Percentiles rank a stretch among this genome's conserved stretches.
phyloP scores from a whole-genome alignment of 2,329 filamentous ascomycete species.

The Madurella mycetomatis region DNA sequence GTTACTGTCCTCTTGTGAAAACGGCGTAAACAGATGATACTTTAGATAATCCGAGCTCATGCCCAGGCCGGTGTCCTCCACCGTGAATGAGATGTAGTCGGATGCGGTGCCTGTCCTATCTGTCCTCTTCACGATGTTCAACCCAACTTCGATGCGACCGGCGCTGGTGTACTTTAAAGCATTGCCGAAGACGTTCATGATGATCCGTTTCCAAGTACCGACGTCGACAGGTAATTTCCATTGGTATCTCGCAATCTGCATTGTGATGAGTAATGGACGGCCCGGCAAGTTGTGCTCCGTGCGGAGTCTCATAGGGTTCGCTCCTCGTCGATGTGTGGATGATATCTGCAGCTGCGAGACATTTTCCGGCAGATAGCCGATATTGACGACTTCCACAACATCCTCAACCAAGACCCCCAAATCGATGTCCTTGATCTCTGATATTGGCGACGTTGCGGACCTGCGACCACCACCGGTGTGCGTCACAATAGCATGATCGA shows the following conservation, averaged over 20 bases:
- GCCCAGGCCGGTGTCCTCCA: conserved; percentile 62
- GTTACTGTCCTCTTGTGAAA: conserved; percentile 59
- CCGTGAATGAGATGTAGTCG: conserved; percentile 37
- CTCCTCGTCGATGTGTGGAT: not conserved
- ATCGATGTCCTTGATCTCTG: conserved; percentile 4
- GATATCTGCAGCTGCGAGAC: conserved; percentile 11
- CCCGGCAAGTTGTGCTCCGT: not conserved
- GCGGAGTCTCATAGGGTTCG: not conserved
- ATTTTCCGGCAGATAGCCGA: conserved; percentile 18
- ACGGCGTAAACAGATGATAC: conserved; percentile 58
- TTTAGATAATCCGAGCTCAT: conserved; percentile 60
- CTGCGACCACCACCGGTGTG: conserved; percentile 9
- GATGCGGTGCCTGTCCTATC: conserved; percentile 9
- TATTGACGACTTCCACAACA: conserved; percentile 20
- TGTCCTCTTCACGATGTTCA: conserved; percentile 4
- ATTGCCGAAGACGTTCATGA: conserved; percentile 53
- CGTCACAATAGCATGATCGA: conserved; percentile 22
- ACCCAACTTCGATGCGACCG: conserved; percentile 15
- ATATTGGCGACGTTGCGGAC: not conserved
- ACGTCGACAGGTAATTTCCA: conserved; percentile 17
- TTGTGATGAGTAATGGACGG: conserved; percentile 13
- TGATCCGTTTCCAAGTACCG: conserved; percentile 35
- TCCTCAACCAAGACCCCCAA: conserved; percentile 19
- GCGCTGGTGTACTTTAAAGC: conserved; percentile 47
- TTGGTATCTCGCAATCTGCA: conserved; percentile 10